Evolutionary conservation across 2,329 filamentous ascomycete species (phyloP), one percentile per base, ranked within the genome.

Genomic region (Clonostachys rosea): DNA sequence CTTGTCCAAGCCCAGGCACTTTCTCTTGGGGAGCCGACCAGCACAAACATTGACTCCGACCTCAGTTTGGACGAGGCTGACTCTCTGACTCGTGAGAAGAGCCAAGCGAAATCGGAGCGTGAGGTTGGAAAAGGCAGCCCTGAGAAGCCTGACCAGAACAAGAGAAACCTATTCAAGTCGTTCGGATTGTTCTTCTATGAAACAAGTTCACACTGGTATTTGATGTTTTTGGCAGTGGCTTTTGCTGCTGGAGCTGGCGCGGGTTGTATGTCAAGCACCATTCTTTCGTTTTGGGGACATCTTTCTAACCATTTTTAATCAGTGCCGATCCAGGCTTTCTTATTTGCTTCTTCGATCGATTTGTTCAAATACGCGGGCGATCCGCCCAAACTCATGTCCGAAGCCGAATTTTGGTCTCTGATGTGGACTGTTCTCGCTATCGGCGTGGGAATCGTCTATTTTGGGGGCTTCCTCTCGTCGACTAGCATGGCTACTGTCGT

Each of bases 1-100:
- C 75, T 91, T 6, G 87, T 91, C 2, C 69, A 78, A 48, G 82
- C 82, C 5, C 83, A 86, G 52, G 69, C 78, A 41, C 67, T 85
- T 18, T 76, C 75, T 0, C 68, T 82, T 2, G 75, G 76, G n/a
- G 73, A 73, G 9, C 62, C 71, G 0, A 59, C 60, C 3, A 71
- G 71, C 33, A 64, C 63, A 3, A 46, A 39, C 11, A 49, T 59
- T n/a, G 61, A n/a, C 36, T 39, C 36, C 24, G 50, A 61, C 14
- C 63, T 69, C 3, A 67, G 67, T 16, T 66, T 69, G n/a, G 69
- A 75, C 34, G 68, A 73, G 9, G 63, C 59, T 6, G 60, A 66
- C 4, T 55, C 65, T 4, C 58, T 79, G 11, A 59, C 58, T 11
- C 69, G 69, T 11, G 66, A 74, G 49, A 78, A 74, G 62, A 79